phyloP scores from a whole-genome alignment of 2,329 filamentous ascomycete genomes.

The Zymoseptoria passerinii region DNA sequence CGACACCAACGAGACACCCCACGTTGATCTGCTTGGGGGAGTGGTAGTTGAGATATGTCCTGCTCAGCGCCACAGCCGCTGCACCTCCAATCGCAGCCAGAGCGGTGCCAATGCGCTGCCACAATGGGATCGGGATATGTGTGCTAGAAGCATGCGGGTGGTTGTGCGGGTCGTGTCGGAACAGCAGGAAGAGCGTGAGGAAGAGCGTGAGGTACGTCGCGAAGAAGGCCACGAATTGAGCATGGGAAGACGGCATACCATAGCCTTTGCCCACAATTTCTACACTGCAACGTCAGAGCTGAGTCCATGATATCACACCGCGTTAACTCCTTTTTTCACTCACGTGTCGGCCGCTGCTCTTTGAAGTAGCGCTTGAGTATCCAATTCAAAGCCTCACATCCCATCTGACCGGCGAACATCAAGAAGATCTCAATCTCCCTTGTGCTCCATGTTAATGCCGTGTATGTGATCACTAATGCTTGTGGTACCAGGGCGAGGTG shows the following conservation, averaged over 20 bases:
- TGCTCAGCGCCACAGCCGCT: conserved; percentile 60
- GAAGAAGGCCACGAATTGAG: conserved; percentile 92
- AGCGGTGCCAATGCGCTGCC: conserved; percentile 51
- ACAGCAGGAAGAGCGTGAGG: conserved; percentile 73
- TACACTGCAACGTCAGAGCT: conserved; percentile 22
- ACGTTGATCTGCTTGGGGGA: conserved; percentile 80
- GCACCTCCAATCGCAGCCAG: conserved; percentile 34
- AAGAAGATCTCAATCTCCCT: conserved; percentile 82
- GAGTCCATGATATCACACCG: background rate
- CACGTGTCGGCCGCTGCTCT: conserved; percentile 77
- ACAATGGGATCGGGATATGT: conserved; percentile 50
- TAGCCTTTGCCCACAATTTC: conserved; percentile 83
- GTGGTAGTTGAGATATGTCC: conserved; percentile 89
- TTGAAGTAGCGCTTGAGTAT: conserved; percentile 81
- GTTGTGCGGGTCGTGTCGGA: conserved; percentile 58
- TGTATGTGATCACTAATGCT: conserved; percentile 81
- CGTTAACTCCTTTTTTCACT: conserved; percentile 25
- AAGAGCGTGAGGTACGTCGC: conserved; percentile 76
- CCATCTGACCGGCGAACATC: conserved; percentile 86
- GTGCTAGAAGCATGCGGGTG: conserved; percentile 35
- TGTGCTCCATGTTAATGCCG: conserved; percentile 80
- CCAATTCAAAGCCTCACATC: conserved; percentile 87
- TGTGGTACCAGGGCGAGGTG: conserved; percentile 93
- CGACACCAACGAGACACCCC: conserved; percentile 61
- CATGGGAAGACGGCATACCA: conserved; percentile 93